Evolutionary conservation across 2,329 filamentous ascomycete genomes (phyloP), one percentile per base, ranked within the genome.

Genomic region (Aaosphaeria arxii): DNA sequence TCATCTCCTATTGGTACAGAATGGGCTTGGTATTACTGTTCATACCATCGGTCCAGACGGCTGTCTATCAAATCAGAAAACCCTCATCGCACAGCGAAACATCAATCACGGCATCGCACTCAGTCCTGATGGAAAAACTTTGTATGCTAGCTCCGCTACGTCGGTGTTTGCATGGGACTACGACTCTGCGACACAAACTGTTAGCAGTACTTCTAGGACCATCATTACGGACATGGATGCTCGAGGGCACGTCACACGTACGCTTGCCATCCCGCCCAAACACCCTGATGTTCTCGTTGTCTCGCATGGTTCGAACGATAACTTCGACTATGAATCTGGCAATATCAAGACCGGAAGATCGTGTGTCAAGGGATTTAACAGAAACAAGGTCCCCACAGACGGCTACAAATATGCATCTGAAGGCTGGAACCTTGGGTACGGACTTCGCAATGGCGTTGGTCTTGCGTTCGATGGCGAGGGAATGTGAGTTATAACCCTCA

Each of bases 361-460:
- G 9, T 83, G 86, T 59, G 76, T 90, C 57, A 85, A 83, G 51
- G 79, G 79, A 33, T 83, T 81, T 63, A 73, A 80, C 48, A 62
- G 79, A 24, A 71, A 58, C 39, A 65, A 73, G 11, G 17, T 43
- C 1, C 59, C 61, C 4, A 31, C 17, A 0, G 40, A 51, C 57
- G 48, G 62, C 43, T 53, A 64, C 55, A 64, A 75, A 46, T 78
- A 74, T 59, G 67, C 79, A 53, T 83, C 73, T 40, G 72, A 74
- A n/a, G 77, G 77, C 3, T 58, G 73, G 9, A 66, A 74, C 54
- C 68, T 63, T 59, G 79, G 84, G 7, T 89, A 85, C 81, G 86
- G 86, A 5, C 71, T 89, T 44, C 77, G 85, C 31, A 89, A 89
- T 62, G 82, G 82, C 6, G 85, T 88, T 5, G 86, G 85, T 5